Conservation (phyloP, 2,329 filamentous ascomycete species). For the Ceratocystiopsis sp. region DNA sequence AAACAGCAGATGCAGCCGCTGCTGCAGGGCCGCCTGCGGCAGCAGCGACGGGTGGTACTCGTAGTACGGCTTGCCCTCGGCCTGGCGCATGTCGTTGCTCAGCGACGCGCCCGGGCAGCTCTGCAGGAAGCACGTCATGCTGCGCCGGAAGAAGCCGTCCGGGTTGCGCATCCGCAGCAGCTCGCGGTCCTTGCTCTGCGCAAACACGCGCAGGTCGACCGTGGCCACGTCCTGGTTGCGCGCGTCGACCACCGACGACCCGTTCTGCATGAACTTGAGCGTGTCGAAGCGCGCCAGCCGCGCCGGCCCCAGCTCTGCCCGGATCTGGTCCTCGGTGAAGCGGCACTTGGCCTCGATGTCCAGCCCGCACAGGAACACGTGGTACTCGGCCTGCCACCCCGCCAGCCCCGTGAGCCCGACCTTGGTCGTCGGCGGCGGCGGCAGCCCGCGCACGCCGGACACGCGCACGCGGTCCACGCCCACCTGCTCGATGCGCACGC, state of each 20-base stretch:
- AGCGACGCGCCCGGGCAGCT: slow-evolving; percentile 12
- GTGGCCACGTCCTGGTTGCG: slow-evolving; percentile 18
- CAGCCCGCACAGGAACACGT: slow-evolving; percentile 7
- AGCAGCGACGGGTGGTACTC: slow-evolving; percentile 14
- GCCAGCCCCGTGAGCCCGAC: slow-evolving; percentile 13
- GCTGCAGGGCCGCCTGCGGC: slow-evolving; percentile 12
- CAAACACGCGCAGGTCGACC: slow-evolving; percentile 19
- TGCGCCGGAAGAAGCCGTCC: slow-evolving; percentile 11
- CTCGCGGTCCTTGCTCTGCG: slow-evolving; percentile 21
- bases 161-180: slow-evolving; percentile 9
- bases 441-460: slow-evolving; percentile 17
- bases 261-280: slow-evolving; percentile 16
- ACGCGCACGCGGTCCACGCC: slow-evolving; percentile 17
- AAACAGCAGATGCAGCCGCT: slow-evolving; percentile 11
- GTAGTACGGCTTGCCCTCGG: slow-evolving; percentile 12
- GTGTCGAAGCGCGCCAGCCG: slow-evolving; percentile 9
- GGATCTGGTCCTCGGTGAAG: slow-evolving; percentile 14
- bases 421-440: slow-evolving; percentile 17
- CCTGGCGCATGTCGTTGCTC: slow-evolving; percentile 13
- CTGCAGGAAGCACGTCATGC: slow-evolving; percentile 13
- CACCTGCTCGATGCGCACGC: slow-evolving; percentile 26
- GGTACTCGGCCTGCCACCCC: slow-evolving; percentile 13
- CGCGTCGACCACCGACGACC: slow-evolving; percentile 13
- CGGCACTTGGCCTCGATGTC: slow-evolving; percentile 8
- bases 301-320: slow-evolving; percentile 14